Conservation (phyloP, 345 rosid genomes). For the Erodium maritimum region DNA sequence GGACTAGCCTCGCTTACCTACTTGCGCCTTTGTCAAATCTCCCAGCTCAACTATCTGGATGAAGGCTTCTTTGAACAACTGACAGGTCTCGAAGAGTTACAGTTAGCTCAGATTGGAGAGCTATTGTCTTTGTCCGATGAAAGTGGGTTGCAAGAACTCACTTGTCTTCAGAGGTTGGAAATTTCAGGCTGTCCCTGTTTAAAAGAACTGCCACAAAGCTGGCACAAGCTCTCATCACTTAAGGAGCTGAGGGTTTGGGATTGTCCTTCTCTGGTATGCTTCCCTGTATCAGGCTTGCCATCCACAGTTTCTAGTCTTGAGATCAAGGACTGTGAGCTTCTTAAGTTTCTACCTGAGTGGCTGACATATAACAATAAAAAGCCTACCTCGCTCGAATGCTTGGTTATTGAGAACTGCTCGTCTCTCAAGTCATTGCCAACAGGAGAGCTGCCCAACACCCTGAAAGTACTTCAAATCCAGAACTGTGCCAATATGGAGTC, state of each 20-base stretch:
- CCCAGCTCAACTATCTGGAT: neutral
- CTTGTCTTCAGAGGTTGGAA: neutral
- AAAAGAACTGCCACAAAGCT: neutral
- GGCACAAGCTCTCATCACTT: neutral
- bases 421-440: conserved; percentile 9
- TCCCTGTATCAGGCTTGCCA: conserved; percentile 12
- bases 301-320: conserved; percentile 3
- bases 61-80: neutral
- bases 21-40: neutral
- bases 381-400: conserved; percentile 3
- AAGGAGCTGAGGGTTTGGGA: neutral
- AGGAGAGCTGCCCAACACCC: neutral
- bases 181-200: neutral
- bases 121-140: neutral
- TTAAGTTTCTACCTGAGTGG: conserved; percentile 4
- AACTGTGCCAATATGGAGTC: conserved; percentile 4
- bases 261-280: conserved; percentile 1
- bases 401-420: conserved; percentile 7
- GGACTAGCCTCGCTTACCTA: neutral
- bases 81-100: neutral
- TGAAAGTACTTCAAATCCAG: conserved; percentile 4
- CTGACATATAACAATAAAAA: neutral
- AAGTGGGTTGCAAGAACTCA: neutral
- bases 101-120: neutral
- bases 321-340: conserved; percentile 7